Conservation (phyloP, 176 grass and related monocot genomes). For the Saccharum spontaneum region DNA sequence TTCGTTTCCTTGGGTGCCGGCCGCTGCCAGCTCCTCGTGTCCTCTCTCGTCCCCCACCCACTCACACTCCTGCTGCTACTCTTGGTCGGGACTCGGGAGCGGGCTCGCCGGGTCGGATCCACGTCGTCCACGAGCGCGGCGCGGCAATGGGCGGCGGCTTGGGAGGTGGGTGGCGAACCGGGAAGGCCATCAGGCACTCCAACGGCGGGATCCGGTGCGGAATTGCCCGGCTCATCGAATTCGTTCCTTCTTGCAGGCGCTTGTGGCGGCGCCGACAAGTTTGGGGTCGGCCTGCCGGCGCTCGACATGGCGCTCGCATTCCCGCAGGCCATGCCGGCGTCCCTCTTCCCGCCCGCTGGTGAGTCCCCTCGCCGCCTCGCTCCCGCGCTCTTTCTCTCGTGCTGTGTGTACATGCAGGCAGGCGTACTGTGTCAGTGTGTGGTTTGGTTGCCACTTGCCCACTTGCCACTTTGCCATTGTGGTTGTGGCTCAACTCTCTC, state of each 20-base stretch:
- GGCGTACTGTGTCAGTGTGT: too few relatives aligned
- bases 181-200: neutral
- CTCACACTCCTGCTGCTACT: too few relatives aligned
- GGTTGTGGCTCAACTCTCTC: too few relatives aligned
- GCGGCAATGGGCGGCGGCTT: conserved; percentile 27
- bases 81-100: too few relatives aligned
- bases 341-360: conserved; percentile 63
- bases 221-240: neutral
- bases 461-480: too few relatives aligned
- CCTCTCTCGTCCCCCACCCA: too few relatives aligned
- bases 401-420: too few relatives aligned
- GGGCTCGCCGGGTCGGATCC: neutral
- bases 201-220: neutral
- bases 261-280: neutral
- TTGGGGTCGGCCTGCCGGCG: conserved; percentile 51
- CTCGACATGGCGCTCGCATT: conserved; percentile 58
- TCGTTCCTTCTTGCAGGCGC: neutral
- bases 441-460: too few relatives aligned
- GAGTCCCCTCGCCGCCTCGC: neutral
- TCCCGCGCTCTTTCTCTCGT: neutral
- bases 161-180: conserved; percentile 15
- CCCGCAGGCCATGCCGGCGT: conserved; percentile 70
- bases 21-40: too few relatives aligned
- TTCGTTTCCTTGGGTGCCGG: too few relatives aligned
- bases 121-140: neutral